These are phyloP conservation scores for Penicillium sp. DNA, from an alignment of 2,329 filamentous ascomycete genomes.

Conservation along the genomic window DNA sequence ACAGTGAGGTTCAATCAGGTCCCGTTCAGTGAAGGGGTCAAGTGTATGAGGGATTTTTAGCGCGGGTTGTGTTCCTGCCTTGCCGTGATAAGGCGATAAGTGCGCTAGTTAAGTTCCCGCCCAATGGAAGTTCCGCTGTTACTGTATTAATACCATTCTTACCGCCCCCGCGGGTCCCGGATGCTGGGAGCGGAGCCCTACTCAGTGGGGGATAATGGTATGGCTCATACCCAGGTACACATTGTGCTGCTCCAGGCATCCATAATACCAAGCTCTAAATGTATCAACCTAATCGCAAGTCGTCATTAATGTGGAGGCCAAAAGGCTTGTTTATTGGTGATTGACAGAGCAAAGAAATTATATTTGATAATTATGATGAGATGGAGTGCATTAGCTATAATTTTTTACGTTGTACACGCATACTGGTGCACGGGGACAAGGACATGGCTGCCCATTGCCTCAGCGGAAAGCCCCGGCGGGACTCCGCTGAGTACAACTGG, in stretches of 20 bases:
- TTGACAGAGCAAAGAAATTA: background rate
- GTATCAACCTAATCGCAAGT: background rate
- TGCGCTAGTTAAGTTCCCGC: background rate
- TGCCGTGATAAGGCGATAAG: background rate
- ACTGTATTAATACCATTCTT: conserved; percentile 2
- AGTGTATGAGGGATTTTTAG: conserved; percentile 27
- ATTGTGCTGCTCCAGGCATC: background rate
- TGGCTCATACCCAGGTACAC: background rate
- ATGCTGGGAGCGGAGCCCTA: background rate
- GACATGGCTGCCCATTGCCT: background rate
- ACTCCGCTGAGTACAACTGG: conserved; percentile 18
- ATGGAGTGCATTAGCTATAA: background rate
- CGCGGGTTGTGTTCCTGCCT: background rate
- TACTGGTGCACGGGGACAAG: background rate
- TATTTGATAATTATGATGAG: background rate
- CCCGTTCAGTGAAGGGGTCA: conserved; percentile 3
- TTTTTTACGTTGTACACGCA: background rate
- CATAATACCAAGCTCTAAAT: background rate
- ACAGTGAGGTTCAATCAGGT: conserved; percentile 3
- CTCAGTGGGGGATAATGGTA: background rate
- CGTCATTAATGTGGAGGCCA: background rate
- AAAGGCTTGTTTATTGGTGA: conserved; percentile 17
- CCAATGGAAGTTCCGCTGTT: conserved; percentile 8
- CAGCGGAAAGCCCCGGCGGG: conserved; percentile 23
- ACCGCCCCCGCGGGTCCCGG: background rate